A percentile compares a stretch with the other conserved stretches of the same genome.
Evolutionary conservation across 1,284 basidiomycete genomes (phyloP).

Genomic region (Trichosporon coremiiforme): DNA sequence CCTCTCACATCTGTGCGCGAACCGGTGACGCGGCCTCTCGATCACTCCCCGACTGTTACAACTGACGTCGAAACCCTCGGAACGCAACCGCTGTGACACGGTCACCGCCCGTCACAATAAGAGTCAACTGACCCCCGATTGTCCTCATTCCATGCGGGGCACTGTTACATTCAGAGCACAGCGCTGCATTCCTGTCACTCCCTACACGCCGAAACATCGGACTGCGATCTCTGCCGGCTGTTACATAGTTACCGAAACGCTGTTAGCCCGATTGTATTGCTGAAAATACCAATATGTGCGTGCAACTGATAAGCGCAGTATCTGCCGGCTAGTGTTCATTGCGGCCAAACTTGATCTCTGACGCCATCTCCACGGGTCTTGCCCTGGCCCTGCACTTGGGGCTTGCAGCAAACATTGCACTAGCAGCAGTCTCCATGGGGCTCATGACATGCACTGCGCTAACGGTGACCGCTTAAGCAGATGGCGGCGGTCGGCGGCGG

Average conservation of each 20-base stretch:
- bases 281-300: background rate
- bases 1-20: background rate
- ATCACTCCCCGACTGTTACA: too few species aligned
- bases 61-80: background rate
- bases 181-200: background rate
- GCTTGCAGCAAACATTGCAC: too few species aligned
- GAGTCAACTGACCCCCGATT: background rate
- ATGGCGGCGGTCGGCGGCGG: too few species aligned
- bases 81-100: too few species aligned
- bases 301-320: background rate
- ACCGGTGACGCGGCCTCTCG: too few species aligned
- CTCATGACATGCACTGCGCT: background rate
- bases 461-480: background rate
- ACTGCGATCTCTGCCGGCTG: background rate
- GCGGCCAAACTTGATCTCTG: too few species aligned
- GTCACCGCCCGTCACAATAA: background rate
- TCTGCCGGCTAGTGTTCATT: too few species aligned
- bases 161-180: background rate
- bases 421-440: background rate
- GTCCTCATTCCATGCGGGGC: background rate
- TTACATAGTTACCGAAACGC: background rate
- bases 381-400: too few species aligned
- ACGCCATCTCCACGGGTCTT: too few species aligned
- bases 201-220: background rate
- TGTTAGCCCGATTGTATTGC: background rate